Evolutionary conservation across 306 rosid species (phyloP), one percentile per base, ranked within the genome.

Genomic region (Castanospermum australe): DNA sequence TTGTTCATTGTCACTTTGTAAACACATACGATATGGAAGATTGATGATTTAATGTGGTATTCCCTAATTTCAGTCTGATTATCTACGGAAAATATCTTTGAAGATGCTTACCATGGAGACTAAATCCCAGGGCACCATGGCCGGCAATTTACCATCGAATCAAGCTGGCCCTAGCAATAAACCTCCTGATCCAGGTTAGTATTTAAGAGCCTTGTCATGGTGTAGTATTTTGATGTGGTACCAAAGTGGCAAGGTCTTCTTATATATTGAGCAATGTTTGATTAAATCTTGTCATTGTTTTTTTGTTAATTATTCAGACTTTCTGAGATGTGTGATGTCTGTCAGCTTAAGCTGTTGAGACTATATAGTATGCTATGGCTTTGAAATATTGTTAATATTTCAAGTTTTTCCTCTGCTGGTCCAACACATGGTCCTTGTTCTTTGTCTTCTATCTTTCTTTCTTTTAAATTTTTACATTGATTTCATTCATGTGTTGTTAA

Each of bases 161-260:
- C 79, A 84, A 60, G 88, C 28, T 56, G 89, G 90, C 69, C 63
- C 86, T 73, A 82, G 89, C 73, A 91, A 76, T 84, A 79, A 91
- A 65, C 89, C 90, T 78, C 83, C 88, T 0, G 97, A 94, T 67
- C 79, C 88, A 87, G 93, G 97, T 86, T 91, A 83, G 78, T 48
- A 33, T 79, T 65, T 75, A 62, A 67, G 54, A 15, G 51, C 77
- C 39, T 65, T 73, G 65, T 33, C 73, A 60, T 62, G 56, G 18
- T 42, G 32, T 48, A 22, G 13, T 66, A 7, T 76, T 63, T 44
- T 12, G 25, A 45, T 24, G 50, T 63, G 70, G 32, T 39, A 0
- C 12, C 18, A 66, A 35, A 66, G 72, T n/a, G n/a, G n/a, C n/a
- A n/a, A n/a, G n/a, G n/a, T n/a, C n/a, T n/a, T n/a, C 36, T 11